Evolutionary conservation across 805 yeast species (phyloP).

Genomic region (Wickerhamiella hasegawae): DNA sequence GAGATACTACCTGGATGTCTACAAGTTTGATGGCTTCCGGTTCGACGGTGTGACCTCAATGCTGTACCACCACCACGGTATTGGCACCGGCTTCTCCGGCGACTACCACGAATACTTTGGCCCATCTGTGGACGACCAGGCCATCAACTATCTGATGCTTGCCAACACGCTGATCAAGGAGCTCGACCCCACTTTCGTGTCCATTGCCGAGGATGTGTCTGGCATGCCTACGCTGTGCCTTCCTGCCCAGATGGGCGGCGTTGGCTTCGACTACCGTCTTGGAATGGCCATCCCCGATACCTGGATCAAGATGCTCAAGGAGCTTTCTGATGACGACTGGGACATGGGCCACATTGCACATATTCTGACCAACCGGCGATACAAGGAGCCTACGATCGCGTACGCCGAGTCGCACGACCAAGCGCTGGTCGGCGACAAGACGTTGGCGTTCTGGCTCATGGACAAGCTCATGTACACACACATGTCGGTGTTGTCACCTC

Average conservation of each 20-base stretch:
- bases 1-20: slow-evolving; percentile 69
- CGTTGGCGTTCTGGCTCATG: slow-evolving; percentile 96
- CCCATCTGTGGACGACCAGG: slow-evolving; percentile 71
- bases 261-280: slow-evolving; percentile 82
- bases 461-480: slow-evolving; percentile 96
- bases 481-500: slow-evolving; percentile 63
- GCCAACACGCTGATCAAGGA: slow-evolving; percentile 67
- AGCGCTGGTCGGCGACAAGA: slow-evolving; percentile 93
- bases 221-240: slow-evolving; percentile 94
- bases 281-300: slow-evolving; percentile 98
- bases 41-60: slow-evolving; percentile 94
- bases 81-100: slow-evolving; percentile 77
- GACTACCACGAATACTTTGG: slow-evolving; percentile 83
- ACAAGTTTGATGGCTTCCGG: slow-evolving; percentile 84
- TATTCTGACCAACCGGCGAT: slow-evolving; percentile 76
- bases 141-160: slow-evolving; percentile 70
- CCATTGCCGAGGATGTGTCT: slow-evolving; percentile 92
- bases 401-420: slow-evolving; percentile 95
- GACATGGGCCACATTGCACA: slow-evolving; percentile 64
- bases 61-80: slow-evolving; percentile 85
- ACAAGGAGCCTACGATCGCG: slow-evolving; percentile 75
- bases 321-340: slow-evolving; percentile 78
- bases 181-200: slow-evolving; percentile 38
- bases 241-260: slow-evolving; percentile 62
- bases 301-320: slow-evolving; percentile 94